These are phyloP conservation scores for Deakozyma indianensis DNA, from an alignment of 805 yeast genomes.

Conservation along the genomic window DNA sequence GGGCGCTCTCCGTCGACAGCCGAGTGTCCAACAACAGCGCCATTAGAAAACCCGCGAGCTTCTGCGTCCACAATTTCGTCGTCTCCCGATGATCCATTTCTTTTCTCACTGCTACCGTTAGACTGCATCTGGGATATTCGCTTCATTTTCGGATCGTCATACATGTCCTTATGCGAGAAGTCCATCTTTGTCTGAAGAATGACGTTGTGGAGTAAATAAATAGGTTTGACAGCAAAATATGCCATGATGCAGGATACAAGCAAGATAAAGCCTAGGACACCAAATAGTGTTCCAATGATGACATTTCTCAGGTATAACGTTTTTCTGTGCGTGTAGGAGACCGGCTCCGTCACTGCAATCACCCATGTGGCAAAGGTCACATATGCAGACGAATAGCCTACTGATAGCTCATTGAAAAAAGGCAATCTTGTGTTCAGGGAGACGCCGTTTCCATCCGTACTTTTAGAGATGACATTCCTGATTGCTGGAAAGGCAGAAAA, in stretches of 20 bases:
- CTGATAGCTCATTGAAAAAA: constrained; percentile 30
- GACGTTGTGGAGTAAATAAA: constrained; percentile 17
- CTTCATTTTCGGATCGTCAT: background rate
- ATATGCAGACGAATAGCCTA: constrained; percentile 38
- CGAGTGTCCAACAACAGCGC: too few species aligned
- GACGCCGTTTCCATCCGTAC: constrained; percentile 32
- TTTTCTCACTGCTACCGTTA: background rate
- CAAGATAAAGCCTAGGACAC: constrained; percentile 60
- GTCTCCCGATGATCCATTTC: background rate
- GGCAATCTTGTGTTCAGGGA: constrained; percentile 25
- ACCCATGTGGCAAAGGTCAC: constrained; percentile 45
- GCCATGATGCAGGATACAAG: constrained; percentile 71
- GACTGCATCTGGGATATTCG: constrained; percentile 29
- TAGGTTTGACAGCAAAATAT: constrained; percentile 74
- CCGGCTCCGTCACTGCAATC: constrained; percentile 55
- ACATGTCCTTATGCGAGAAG: background rate
- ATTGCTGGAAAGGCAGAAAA: constrained; percentile 16
- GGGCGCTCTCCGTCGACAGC: background rate
- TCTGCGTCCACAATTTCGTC: background rate
- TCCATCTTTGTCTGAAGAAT: background rate
- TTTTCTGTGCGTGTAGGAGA: constrained; percentile 36
- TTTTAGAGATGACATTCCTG: constrained; percentile 6
- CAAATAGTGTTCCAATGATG: constrained; percentile 65
- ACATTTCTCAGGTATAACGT: constrained; percentile 38
- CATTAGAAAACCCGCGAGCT: background rate